Evolutionary conservation across 805 yeast species (phyloP), one percentile per base, ranked within the genome.

Genomic region (Komagataella populi): DNA sequence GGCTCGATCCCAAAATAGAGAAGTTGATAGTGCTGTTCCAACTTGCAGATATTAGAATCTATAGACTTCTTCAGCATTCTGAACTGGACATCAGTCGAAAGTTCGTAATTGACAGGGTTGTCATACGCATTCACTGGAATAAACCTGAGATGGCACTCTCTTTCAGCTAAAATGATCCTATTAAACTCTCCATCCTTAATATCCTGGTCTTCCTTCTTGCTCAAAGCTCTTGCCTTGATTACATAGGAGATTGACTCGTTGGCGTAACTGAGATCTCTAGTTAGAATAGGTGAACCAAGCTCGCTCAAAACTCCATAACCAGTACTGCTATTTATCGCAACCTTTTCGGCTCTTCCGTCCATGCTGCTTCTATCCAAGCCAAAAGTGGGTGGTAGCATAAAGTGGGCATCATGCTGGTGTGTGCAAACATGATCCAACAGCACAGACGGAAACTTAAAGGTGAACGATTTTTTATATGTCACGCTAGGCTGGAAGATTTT

Each of bases 181-280:
- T 30, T 30, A 5, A 30, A 30, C 39, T 30, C 39, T 6, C 39
- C 39, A 5, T 30, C 39, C 39, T 30, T 14, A 12, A 30, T 14
- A 4, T 30, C 39, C 2, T 30, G 1, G 39, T 30, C 39, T 30
- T 30, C 39, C n/a, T 30, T 30, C 14, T 10, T 30, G 49, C 81
- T 84, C 24, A 80, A 74, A 48, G 79, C 65, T 51, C 73, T 72
- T n/a, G 80, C 79, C 53, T 75, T 80, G 20, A 80, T 68, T 2
- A 76, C 67, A 58, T 80, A 80, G 39, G 74, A 65, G n/a, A 79
- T 62, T 45, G 80, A 75, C 23, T 58, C 57, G 20, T 63, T 73
- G 53, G 63, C 69, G 30, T 63, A 62, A 7, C 70, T 58, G 46
- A 70, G 63, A 62, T 81, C 86, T 12, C 63, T 65, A 3, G 77